Base-by-base conservation (phyloP, 2,329 filamentous ascomycete species). In the Cladosporium sp. region DNA sequence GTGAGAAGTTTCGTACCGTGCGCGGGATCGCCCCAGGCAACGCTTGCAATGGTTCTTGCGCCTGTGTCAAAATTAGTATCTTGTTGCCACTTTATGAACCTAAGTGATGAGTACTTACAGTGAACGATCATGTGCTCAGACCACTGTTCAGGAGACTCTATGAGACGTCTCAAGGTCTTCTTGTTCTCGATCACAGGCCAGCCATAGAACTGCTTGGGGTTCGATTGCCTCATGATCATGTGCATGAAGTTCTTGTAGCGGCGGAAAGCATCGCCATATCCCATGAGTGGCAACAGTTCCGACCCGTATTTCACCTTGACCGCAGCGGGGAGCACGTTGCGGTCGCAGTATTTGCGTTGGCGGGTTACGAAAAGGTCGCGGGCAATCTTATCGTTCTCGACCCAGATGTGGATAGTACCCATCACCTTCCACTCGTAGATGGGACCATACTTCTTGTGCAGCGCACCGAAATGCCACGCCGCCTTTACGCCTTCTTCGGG, bases 231-330 rank as follows among this genome's bases (percentile, higher is more conserved):
- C 67, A 71, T 71, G 60, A 72, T 70, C 50, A 64, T 52, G 62
- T 72, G 70, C 63, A 72, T 71, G 65, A 72, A 72, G 66, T 72
- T 72, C 66, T 70, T 70, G 60, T 69, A 65, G 59, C 68, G 63
- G 45, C 57, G 55, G 60, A 62, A 63, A 38, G 54, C 51, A 36
- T 72, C 69, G 59, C 69, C 66, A 51, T 67, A 69, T 17, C 67
- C 70, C 66, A 69, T 70, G 17, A 72, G 63, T 2, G 70, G 70
- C 12, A 72, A 66, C 39, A 72, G 65, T 61, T 72, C 69, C 11
- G 63, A 65, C 37, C 67, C 70, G 51, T 69, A 68, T 9, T 62
- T 60, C 30, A 72, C 66, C 39, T 69, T 69, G 25, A 70, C 58
- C 9, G 68, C 68, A 25, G 68, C 70, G 11, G 70, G 70, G n/a